Base-by-base conservation (phyloP, 179 eudicot species). In the Carnegiea gigantea region DNA sequence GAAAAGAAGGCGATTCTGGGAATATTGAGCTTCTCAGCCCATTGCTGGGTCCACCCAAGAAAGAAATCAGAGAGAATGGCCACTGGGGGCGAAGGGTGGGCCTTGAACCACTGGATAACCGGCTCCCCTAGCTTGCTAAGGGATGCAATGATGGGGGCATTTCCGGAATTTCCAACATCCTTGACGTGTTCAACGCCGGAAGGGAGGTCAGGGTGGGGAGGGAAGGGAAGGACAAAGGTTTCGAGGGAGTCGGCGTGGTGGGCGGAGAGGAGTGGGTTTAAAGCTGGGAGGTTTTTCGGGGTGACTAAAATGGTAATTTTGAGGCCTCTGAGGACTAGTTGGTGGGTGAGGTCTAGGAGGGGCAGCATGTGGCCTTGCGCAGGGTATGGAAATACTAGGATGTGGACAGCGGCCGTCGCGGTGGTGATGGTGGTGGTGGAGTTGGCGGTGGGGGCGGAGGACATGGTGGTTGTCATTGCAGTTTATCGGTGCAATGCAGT, bases 341-440 rank as follows among this genome's bases (percentile, higher is more conserved):
- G 93, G 80, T 88, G 91, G 62, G 91, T 85, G 0, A 94, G 84
- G 84, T 94, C 97, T 14, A 94, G 85, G 72, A 90, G 86, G 2
- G 94, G 77, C 0, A 91, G 87, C 88, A 92, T 86, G 87, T 94
- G 98, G 48, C 98, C 98, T 88, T 92, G 98, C 0, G 98, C 98
- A 14, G 98, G 97, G 85, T 79, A 92, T 54, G 97, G 98, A 74
- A 94, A 87, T 18, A 89, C 85, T 0, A 94, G 75, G 11, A 94
- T 72, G 80, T 94, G 97, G 48, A 9, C 71, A 2, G 15, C 23
- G 53, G 53, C 53, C 14, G 53, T 9, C 6, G 6, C 21, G 4
- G 60, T 54, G 60, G 60, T 17, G 5, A 2, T 3, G 7, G 7
- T 57, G 62, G n/a, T 51, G 15, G 57, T 51, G 57, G 57, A 17